These are phyloP conservation scores for Batrachochytrium dendrobatidis DNA, from an alignment of 371 early-diverging fungal species.

Conservation along the genomic window DNA sequence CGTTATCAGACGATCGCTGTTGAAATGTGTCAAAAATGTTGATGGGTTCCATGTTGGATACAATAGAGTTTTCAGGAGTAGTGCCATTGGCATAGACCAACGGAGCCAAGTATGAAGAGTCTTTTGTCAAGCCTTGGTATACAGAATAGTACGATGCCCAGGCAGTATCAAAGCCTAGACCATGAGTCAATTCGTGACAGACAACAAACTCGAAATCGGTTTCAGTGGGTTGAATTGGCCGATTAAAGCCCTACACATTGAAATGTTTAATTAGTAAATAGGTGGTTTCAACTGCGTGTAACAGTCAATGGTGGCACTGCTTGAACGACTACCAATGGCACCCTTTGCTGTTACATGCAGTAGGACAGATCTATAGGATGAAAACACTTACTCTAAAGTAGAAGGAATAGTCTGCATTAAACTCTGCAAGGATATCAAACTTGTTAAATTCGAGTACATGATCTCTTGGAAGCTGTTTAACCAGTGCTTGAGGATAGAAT, in stretches of 20 bases:
- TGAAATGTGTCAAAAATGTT: slow-evolving; percentile 18
- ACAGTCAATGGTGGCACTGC: too few relatives aligned
- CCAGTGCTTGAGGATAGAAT: slow-evolving; percentile 59
- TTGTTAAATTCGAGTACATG: slow-evolving; percentile 21
- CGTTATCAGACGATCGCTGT: neutral
- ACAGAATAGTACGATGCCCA: slow-evolving; percentile 21
- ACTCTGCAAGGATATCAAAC: slow-evolving; percentile 54
- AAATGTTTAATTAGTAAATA: too few relatives aligned
- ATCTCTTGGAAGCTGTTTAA: slow-evolving; percentile 44
- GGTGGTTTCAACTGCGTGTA: too few relatives aligned
- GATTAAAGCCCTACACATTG: slow-evolving; percentile 33
- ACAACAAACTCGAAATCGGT: slow-evolving; percentile 52
- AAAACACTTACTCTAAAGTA: slow-evolving; percentile 12
- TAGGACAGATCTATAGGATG: neutral
- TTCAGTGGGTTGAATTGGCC: slow-evolving; percentile 36
- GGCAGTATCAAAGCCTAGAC: slow-evolving; percentile 50
- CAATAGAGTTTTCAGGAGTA: slow-evolving; percentile 11
- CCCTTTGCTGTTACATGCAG: too few relatives aligned
- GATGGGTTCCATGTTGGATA: slow-evolving; percentile 12
- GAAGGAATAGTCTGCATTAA: slow-evolving; percentile 48
- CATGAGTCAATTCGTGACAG: slow-evolving; percentile 57
- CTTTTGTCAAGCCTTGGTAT: slow-evolving; percentile 3
- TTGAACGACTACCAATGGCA: too few relatives aligned
- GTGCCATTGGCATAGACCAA: slow-evolving; percentile 15
- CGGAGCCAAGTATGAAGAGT: slow-evolving; percentile 23